Conservation (phyloP, 176 grass and related monocot genomes). For the Phoenix dactylifera region DNA sequence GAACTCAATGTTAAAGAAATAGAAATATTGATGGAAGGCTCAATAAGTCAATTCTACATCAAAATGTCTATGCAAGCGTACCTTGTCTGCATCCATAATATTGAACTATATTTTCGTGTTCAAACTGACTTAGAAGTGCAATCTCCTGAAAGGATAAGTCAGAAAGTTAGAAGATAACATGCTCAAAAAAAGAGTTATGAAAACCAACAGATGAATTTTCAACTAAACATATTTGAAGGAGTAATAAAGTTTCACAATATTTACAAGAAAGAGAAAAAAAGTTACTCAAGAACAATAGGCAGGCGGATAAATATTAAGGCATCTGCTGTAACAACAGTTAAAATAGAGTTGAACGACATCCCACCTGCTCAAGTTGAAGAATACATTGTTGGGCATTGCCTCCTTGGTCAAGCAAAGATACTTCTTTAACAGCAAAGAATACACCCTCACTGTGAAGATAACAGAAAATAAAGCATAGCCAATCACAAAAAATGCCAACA, state of each 20-base stretch:
- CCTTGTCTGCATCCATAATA: slow-evolving; percentile 99
- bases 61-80: slow-evolving; percentile 16
- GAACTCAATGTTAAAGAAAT: background rate
- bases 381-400: slow-evolving; percentile 72
- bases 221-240: too few relatives aligned
- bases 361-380: slow-evolving; percentile 86
- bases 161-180: slow-evolving; percentile 18
- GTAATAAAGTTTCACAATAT: too few relatives aligned
- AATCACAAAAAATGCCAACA: too few relatives aligned
- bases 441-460: slow-evolving; percentile 39
- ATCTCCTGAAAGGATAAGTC: slow-evolving; percentile 58
- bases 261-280: too few relatives aligned
- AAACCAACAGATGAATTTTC: too few relatives aligned
- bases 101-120: slow-evolving; percentile 99
- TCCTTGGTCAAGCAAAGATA: slow-evolving; percentile 92
- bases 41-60: background rate
- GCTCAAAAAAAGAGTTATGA: too few relatives aligned
- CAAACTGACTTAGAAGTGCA: slow-evolving; percentile 89
- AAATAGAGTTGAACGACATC: background rate
- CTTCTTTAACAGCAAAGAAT: slow-evolving; percentile 99
- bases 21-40: background rate
- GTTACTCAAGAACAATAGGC: too few relatives aligned
- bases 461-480: too few relatives aligned
- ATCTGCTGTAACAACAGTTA: too few relatives aligned
- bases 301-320: too few relatives aligned